These are phyloP conservation scores for Salvia rosmarinus DNA, from an alignment of 257 asterid genomes.

Conservation along the genomic window DNA sequence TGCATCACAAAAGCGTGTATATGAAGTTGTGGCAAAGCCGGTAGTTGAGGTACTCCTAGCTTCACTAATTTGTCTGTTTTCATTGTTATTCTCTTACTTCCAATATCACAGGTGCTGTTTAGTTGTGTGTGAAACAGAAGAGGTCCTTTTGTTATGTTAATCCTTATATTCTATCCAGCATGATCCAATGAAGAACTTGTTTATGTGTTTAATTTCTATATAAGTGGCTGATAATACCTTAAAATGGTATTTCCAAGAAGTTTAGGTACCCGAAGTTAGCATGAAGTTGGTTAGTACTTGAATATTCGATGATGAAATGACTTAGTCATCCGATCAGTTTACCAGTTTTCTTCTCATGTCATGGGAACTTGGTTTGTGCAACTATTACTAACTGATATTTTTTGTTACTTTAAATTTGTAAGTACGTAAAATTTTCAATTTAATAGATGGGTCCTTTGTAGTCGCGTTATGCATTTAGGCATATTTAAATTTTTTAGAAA, in stretches of 20 bases:
- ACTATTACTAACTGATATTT: conserved; percentile 12
- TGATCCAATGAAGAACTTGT: conserved; percentile 9
- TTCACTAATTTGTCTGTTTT: conserved; percentile 13
- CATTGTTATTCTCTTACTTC: conserved; percentile 9
- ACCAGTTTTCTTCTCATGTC: background rate
- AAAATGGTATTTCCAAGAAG: background rate
- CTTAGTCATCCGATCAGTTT: background rate
- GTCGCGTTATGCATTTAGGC: no score
- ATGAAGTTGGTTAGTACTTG: background rate
- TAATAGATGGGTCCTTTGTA: no score
- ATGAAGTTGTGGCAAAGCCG: conserved; percentile 93
- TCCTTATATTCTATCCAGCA: background rate
- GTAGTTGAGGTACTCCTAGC: conserved; percentile 73
- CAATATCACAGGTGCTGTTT: background rate
- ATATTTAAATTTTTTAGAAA: background rate
- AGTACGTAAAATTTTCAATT: no score
- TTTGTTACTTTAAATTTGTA: background rate
- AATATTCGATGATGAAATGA: background rate
- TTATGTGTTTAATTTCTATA: background rate
- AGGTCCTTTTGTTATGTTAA: background rate
- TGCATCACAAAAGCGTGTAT: conserved; percentile 92
- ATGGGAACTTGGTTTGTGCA: conserved; percentile 8
- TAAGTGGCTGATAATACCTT: background rate
- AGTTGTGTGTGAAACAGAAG: background rate
- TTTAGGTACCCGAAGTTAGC: background rate